Base-by-base conservation (phyloP, 2,329 filamentous ascomycete genomes). In the Xylariomycetidae sp. region DNA sequence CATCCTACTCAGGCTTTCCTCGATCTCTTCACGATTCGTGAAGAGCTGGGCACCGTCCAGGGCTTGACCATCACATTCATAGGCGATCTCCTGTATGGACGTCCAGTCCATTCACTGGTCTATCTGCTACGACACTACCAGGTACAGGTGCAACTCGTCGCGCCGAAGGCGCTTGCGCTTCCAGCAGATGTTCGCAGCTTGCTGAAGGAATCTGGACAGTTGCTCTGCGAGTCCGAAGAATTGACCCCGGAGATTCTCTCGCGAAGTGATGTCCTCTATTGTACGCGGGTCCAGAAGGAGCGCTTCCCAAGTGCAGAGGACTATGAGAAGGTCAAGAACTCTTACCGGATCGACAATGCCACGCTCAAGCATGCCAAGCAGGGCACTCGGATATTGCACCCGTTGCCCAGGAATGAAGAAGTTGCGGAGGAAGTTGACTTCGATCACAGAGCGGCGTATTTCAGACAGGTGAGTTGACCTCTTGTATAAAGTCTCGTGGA, bases 1-100 rank as follows among this genome's bases (percentile, higher is more conserved):
- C 92, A 98, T 65, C 92, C 92, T 1, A 98, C 92, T 0, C 92
- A 98, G 65, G 92, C 92, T 0, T 92, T 98, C 74, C 72, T 98
- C 15, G 92, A 98, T 55, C 82, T 98, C 37, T 98, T 96, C 71
- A 97, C 92, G 34, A 98, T 98, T 56, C 87, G 92, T 48, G 92
- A 98, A 64, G 92, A 98, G 63, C 74, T 97, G 7, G 92, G 92
- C 44, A 96, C 89, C 0, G 90, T 97, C 36, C 89, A 90, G 56
- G 90, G 90, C 33, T 72, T 98, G 44, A 97, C 88, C 27, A 94
- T 98, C 56, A 98, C 92, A 31, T 98, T 98, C 62, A 74, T 88
- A 27, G 92, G 92, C 51, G 92, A 98, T 56, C 80, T 98, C 37
- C 80, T 85, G 46, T 94, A 96, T 61, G 92, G 92, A 29, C 85